Base-by-base conservation (phyloP, 176 grass and related monocot species). In the Tillandsia fasciculata region DNA sequence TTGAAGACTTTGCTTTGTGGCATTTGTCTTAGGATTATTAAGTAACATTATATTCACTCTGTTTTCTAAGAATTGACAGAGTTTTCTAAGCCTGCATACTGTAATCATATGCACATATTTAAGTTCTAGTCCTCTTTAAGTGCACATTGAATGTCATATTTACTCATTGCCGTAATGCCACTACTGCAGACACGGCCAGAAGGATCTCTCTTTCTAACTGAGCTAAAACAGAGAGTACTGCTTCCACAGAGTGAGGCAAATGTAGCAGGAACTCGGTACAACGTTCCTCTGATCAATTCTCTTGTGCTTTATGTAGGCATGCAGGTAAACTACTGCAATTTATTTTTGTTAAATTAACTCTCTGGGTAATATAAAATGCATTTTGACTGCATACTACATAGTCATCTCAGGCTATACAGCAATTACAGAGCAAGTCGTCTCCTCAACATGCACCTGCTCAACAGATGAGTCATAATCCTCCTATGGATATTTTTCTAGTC, bases 251-350 rank as follows among this genome's bases (percentile, higher is more conserved):
- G 76, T 48, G 93, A 97, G 77, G 86, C 82, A 59, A 81, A 67
- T 68, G 58, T 74, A 65, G 84, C 89, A 65, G 93, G 89, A 15
- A 90, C 89, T 49, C 86, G 89, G 68, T 96, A 90, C 50, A 96
- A 92, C 85, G 86, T 96, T 42, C 86, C 89, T 75, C 72, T 97
- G 22, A 84, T 97, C 67, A 97, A 97, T 70, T 97, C 93, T 12
- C 89, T 97, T 64, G 89, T 92, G 28, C 82, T 97, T 70, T 97
- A 92, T 64, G 83, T 97, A 6, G 93, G 93, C 77, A 92, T 92
- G 71, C 89, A 97, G 89, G 93, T 97, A 73, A 18, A 18, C 17
- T 58, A 61, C 17, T 61, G 56, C 15, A 61, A 18, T 61, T 10
- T 61, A 61, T 61, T 61, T 61, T 61, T n/a, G 8, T 61, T 61